Base-by-base conservation (phyloP, 805 yeast genomes). In the Priceomyces medius region DNA sequence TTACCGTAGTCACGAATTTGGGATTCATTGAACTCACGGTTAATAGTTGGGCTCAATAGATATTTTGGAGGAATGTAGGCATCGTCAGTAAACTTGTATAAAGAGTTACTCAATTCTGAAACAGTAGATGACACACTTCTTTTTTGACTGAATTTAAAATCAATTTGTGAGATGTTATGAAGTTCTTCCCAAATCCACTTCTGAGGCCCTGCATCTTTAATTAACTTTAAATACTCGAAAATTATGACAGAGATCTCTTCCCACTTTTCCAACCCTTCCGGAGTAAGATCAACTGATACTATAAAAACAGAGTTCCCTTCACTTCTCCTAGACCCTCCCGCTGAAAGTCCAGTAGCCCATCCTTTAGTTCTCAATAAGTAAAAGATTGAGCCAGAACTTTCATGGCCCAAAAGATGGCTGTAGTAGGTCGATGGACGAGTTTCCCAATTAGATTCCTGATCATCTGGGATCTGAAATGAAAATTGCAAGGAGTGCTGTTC, bases 381-480 rank as follows among this genome's bases (percentile, higher is more conserved):
- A 26, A 88, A 70, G 14, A 91, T 60, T 2, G 97, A 88, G 2
- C 98, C 98, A 37, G 82, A 74, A 36, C 93, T 86, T 66, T 91
- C 99, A 61, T 91, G 98, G 31, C 98, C 98, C 36, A 91, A 66
- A 40, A 93, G 69, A 60, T 93, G 97, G 16, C 90, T 79, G 49
- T 69, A 76, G 61, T 88, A 85, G 42, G 74, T 78, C 5, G 78
- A 73, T 0, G 97, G 95, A 50, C 80, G 80, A 18, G 76, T 73
- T 40, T 76, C 75, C 86, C 90, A 86, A 17, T 59, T 46, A 38
- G 66, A 60, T 19, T 75, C 76, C 38, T 77, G 76, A 49, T 83
- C 82, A 55, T 86, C 89, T 2, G 97, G 97, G 9, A 86, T 77
- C 38, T 76, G 70, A 62, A 93, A 93, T 2, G 77, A 61, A 10